Conservation (phyloP, 192 early-diverging fungal species). For the Chytriomyces hyalinus region DNA sequence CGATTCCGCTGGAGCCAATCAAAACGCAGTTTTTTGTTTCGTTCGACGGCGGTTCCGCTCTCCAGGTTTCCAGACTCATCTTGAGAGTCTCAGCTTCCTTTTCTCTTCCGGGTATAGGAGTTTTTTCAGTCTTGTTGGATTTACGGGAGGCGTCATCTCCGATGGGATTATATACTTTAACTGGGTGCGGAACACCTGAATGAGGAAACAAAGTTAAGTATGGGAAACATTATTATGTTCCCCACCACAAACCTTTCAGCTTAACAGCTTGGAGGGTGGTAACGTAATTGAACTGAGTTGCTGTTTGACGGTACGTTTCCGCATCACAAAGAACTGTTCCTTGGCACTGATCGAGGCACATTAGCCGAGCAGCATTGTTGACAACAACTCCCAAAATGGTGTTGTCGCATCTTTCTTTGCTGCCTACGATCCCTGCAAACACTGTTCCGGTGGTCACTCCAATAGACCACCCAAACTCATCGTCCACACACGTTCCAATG, state of each 20-base stretch:
- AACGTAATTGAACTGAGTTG: not conserved
- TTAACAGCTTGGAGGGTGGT: not conserved
- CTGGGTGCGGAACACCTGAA: conserved; percentile 10
- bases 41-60: not conserved
- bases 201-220: not conserved
- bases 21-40: not conserved
- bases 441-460: not conserved
- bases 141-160: conserved; percentile 1
- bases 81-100: conserved; percentile 1
- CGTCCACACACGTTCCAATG: not conserved
- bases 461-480: conserved; percentile 4
- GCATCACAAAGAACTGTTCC: conserved; percentile 22
- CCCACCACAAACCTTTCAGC: conserved; percentile 13
- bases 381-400: conserved; percentile 40
- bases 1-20: not conserved
- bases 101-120: not conserved
- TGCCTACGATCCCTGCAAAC: conserved; percentile 31
- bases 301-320: conserved; percentile 6
- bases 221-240: not conserved
- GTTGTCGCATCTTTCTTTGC: conserved; percentile 19
- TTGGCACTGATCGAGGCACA: conserved; percentile 26
- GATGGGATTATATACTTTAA: conserved; percentile 10
- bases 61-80: not conserved
- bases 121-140: not conserved
- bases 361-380: conserved; percentile 43